Conservation (phyloP, 2,329 filamentous ascomycete species). For the Fonsecaea multimorphosa region DNA sequence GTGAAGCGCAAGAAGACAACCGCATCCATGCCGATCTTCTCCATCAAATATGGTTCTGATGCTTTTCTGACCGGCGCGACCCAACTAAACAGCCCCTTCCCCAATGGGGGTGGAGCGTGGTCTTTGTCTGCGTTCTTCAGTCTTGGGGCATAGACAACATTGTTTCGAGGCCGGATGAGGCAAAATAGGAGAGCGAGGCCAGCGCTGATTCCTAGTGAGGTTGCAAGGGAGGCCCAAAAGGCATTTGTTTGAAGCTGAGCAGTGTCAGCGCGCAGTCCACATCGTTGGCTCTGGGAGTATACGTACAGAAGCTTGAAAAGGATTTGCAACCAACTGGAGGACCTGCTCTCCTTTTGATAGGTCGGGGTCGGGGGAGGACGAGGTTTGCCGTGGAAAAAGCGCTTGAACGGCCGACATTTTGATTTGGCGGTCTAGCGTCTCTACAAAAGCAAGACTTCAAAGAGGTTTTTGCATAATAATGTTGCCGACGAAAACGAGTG, state of each 20-base stretch:
- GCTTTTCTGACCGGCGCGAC: constrained; percentile 76
- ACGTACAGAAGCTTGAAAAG: constrained; percentile 53
- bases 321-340: constrained; percentile 52
- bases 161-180: constrained; percentile 86
- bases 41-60: constrained; percentile 75
- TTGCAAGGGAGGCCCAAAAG: constrained; percentile 78
- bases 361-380: constrained; percentile 19
- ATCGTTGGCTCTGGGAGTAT: neutral
- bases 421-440: constrained; percentile 9
- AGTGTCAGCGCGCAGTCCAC: constrained; percentile 22
- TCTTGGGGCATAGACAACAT: constrained; percentile 91
- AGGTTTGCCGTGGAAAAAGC: constrained; percentile 29
- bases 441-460: constrained; percentile 17
- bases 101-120: constrained; percentile 84
- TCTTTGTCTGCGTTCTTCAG: constrained; percentile 89
- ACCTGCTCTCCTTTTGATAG: constrained; percentile 46
- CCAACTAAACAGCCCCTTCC: constrained; percentile 89
- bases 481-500: neutral
- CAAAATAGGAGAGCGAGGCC: constrained; percentile 83
- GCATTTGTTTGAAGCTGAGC: constrained; percentile 64
- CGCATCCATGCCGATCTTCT: constrained; percentile 89
- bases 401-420: constrained; percentile 29
- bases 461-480: constrained; percentile 4
- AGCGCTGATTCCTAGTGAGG: constrained; percentile 76
- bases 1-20: constrained; percentile 87